Percentiles rank a stretch among this genome's conserved stretches.
Conservation (phyloP, 352 stramenopile species). For the Aphanomyces euteiches region DNA sequence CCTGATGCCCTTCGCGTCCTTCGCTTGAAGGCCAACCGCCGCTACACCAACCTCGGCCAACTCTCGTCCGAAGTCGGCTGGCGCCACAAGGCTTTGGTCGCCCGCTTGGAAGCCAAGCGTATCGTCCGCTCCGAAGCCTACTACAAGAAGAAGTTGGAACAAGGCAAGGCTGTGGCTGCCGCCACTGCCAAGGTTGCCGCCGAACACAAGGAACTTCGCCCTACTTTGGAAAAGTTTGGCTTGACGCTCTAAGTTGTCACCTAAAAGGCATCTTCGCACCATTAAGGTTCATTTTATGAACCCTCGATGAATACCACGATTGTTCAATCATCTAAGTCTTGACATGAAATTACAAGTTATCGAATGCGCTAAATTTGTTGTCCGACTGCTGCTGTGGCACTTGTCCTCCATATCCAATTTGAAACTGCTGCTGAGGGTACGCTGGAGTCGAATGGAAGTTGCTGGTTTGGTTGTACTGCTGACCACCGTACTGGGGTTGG, state of each 20-base stretch:
- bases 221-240: slow-evolving; percentile 75
- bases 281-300: slow-evolving; percentile 14
- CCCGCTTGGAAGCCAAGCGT: slow-evolving; percentile 91
- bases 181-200: slow-evolving; percentile 87
- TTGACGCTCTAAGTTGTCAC: slow-evolving; percentile 49
- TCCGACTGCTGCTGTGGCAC: slow-evolving; percentile 4
- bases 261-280: not conserved
- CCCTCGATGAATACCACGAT: slow-evolving; percentile 6
- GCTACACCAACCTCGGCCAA: slow-evolving; percentile 94
- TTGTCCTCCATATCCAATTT: slow-evolving; percentile 29
- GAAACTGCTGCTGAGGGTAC: slow-evolving; percentile 40
- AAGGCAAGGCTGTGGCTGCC: slow-evolving; percentile 85
- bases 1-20: slow-evolving; percentile 93
- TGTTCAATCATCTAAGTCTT: slow-evolving; percentile 6
- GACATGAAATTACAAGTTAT: slow-evolving; percentile 48
- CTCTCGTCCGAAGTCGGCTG: slow-evolving; percentile 95
- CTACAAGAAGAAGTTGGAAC: slow-evolving; percentile 96
- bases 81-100: slow-evolving; percentile 95
- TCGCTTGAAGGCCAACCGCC: slow-evolving; percentile 91
- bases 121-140: slow-evolving; percentile 94
- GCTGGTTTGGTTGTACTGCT: slow-evolving; percentile 8
- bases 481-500: slow-evolving; percentile 27
- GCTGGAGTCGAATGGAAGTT: slow-evolving; percentile 21
- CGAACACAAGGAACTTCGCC: slow-evolving; percentile 83
- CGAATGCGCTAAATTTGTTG: slow-evolving; percentile 80